Evolutionary conservation across 1,139 yeast genomes (phyloP).

Genomic region (Lodderomyces margitis): DNA sequence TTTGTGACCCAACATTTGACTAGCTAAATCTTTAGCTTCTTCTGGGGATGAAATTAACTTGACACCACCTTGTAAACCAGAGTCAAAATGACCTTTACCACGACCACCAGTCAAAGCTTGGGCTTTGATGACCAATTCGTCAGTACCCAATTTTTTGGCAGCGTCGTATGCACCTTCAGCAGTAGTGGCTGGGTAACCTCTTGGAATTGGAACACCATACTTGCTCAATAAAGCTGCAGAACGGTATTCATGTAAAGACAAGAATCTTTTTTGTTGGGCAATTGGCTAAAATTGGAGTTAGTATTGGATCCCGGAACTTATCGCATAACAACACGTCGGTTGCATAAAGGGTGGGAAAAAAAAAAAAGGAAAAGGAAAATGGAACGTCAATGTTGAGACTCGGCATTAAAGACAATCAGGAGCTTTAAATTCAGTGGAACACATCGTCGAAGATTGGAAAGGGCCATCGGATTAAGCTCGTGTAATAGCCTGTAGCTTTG

Average conservation of each 20-base stretch:
- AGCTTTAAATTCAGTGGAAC: too few relatives aligned
- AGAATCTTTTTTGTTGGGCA: constrained; percentile 54
- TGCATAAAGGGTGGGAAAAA: constrained; percentile 1
- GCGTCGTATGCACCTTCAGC: constrained; percentile 83
- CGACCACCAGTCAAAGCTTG: constrained; percentile 99
- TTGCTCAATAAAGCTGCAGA: constrained; percentile 81
- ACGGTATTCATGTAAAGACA: constrained; percentile 94
- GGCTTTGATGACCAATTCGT: constrained; percentile 92
- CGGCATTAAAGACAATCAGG: neutral
- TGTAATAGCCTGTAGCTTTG: neutral
- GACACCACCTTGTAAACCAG: constrained; percentile 96
- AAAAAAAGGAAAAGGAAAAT: constrained; percentile 2
- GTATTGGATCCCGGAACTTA: neutral
- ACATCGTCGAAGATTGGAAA: too few relatives aligned
- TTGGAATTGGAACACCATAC: constrained; percentile 90
- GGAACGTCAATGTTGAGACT: neutral
- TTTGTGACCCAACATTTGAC: constrained; percentile 88
- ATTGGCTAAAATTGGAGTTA: constrained; percentile 14
- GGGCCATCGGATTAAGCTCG: neutral
- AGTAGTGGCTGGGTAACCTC: constrained; percentile 87
- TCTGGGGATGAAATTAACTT: constrained; percentile 81
- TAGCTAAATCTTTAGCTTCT: constrained; percentile 84
- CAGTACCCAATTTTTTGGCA: constrained; percentile 64
- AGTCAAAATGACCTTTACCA: constrained; percentile 97
- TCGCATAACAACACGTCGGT: neutral